Evolutionary conservation across 371 early-diverging fungal species (phyloP), one percentile per base, ranked within the genome.

Genomic region (Chytridiales sp.): DNA sequence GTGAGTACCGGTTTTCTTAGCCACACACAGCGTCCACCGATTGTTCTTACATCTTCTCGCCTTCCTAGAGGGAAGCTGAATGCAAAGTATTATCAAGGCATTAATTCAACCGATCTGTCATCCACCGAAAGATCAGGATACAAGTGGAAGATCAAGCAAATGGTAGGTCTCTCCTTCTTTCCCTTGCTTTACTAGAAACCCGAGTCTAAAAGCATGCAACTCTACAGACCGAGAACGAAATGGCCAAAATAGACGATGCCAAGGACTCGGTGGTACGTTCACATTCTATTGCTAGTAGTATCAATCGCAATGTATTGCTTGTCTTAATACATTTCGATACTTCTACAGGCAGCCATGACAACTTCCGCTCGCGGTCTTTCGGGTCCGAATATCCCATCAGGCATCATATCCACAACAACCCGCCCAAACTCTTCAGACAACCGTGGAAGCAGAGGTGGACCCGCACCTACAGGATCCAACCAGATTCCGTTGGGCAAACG

Each of bases 81-180:
- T 8, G n/a, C 24, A 3, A 56, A 56, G 30, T 67, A 53, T 47
- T 71, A 71, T 35, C 27, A 61, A 13, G 91, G 89, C 15, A 73
- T 87, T 21, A 77, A 78, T 19, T 74, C 89, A 1, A 65, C 89
- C 0, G 85, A 86, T 38, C 43, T 90, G 4, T 64, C 82, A 2
- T 78, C 80, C 4, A 75, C 79, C 6, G 85, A 84, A 46, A 70
- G 81, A 2, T 89, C 90, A 0, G 75, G 84, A 11, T 87, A 89
- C 61, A 78, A 83, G 59, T 93, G 94, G 94, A 77, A 79, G 3
- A 89, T 91, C 4, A 85, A 86, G 44, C 80, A 81, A 42, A 61
- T 79, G 52, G 75, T 66, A 61, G 52, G 36, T 27, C 40, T n/a
- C n/a, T 46, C 35, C 50, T 2, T 54, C 39, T 47, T 42, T 30